phyloP scores from a whole-genome alignment of 208 protist species.

The Crithidia sp. region DNA sequence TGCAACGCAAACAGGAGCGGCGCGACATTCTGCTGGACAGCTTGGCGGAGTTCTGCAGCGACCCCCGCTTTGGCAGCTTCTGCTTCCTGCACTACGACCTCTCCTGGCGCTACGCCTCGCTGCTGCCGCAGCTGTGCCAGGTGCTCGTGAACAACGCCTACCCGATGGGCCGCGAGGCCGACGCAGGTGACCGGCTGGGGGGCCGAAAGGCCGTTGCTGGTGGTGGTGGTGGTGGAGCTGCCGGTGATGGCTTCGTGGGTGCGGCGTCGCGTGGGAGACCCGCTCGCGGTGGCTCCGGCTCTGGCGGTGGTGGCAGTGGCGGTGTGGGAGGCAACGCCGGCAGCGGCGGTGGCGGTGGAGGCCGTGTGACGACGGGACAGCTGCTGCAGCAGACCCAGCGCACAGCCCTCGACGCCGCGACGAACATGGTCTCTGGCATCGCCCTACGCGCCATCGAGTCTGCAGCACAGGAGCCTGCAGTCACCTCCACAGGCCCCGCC shows the following conservation, averaged over 20 bases:
- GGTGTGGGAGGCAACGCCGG: constrained; percentile 1
- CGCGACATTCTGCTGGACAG: constrained; percentile 88
- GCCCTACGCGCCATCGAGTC: constrained; percentile 27
- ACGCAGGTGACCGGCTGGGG: not conserved
- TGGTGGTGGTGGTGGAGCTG: not conserved
- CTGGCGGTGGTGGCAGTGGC: constrained; percentile 1
- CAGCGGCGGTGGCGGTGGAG: not conserved
- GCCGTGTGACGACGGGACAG: constrained; percentile 4
- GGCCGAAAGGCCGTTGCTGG: not conserved
- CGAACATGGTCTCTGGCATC: constrained; percentile 40
- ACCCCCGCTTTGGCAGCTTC: constrained; percentile 70
- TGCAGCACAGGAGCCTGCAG: not conserved
- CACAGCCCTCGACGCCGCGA: constrained; percentile 35
- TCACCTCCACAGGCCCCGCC: not conserved
- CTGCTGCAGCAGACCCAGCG: constrained; percentile 29
- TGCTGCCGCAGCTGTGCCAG: constrained; percentile 73
- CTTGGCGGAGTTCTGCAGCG: constrained; percentile 82
- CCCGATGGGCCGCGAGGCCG: constrained; percentile 12
- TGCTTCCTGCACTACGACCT: constrained; percentile 90
- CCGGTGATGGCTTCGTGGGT: not conserved
- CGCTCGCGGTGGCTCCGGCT: not conserved
- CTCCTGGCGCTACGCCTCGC: constrained; percentile 65
- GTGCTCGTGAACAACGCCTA: constrained; percentile 57
- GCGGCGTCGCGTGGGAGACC: not conserved
- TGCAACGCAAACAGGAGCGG: constrained; percentile 59